phyloP scores from a whole-genome alignment of 2,329 filamentous ascomycete species.

The Sordariomycetes sp. region DNA sequence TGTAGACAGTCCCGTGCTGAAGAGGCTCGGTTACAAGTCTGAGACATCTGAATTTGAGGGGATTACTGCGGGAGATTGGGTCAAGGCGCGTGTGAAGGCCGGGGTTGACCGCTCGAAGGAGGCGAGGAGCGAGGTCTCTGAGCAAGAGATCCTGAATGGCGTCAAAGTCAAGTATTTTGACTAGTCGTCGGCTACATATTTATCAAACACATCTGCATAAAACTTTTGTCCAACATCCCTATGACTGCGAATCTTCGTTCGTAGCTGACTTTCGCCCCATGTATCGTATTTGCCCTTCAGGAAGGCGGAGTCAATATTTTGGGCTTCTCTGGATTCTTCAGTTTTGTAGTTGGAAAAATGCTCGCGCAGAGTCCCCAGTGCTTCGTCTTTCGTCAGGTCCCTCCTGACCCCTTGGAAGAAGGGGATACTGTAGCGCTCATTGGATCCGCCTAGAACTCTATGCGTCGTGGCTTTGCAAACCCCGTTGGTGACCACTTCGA shows the following conservation, averaged over 20 bases:
- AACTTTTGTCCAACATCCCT: conserved; percentile 35
- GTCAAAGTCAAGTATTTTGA: conserved; percentile 23
- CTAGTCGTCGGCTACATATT: conserved; percentile 32
- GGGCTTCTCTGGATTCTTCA: conserved; percentile 24
- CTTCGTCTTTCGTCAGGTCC: conserved; percentile 32
- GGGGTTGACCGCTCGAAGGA: conserved; percentile 9
- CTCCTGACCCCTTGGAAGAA: conserved; percentile 41
- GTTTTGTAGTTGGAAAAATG: conserved; percentile 21
- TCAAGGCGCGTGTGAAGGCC: conserved; percentile 20
- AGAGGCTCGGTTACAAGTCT: conserved; percentile 17
- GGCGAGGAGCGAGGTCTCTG: conserved; percentile 14
- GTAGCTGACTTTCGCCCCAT: conserved; percentile 44
- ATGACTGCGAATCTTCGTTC: conserved; percentile 45
- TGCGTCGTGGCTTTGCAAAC: conserved; percentile 43
- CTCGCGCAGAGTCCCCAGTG: conserved; percentile 22
- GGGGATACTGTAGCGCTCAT: conserved; percentile 31
- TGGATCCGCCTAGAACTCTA: conserved; percentile 23
- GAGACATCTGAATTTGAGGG: conserved; percentile 14
- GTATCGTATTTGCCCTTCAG: conserved; percentile 39
- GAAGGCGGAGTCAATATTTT: conserved; percentile 37
- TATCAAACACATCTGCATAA: conserved; percentile 36
- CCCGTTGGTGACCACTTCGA: conserved; percentile 46
- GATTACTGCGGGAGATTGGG: conserved; percentile 24
- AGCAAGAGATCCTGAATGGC: conserved; percentile 19
- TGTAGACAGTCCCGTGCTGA: conserved; percentile 19